Evolutionary conservation across 2,329 filamentous ascomycete genomes (phyloP).

Genomic region (Pseudogymnoascus sp.): DNA sequence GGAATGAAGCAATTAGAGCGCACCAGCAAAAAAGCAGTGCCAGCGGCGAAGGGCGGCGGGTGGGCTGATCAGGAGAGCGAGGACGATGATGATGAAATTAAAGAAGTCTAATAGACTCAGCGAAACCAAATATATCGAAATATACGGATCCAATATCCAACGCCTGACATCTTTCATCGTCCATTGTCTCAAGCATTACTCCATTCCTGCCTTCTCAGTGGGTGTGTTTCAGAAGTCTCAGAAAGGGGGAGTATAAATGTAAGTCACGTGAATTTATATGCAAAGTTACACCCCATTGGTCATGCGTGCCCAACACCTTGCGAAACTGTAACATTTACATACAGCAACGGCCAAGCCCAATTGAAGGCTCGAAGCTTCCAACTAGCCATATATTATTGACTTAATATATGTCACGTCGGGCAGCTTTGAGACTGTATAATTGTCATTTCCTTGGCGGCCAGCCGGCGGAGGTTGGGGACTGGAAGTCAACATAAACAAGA

Average conservation of each 20-base stretch:
- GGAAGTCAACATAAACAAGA: not conserved
- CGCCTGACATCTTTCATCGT: not conserved
- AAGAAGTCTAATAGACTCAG: conserved; percentile 25
- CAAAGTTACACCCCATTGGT: not conserved
- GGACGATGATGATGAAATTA: conserved; percentile 27
- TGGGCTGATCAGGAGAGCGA: conserved; percentile 19
- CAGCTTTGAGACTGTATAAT: conserved; percentile 1
- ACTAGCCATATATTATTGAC: not conserved
- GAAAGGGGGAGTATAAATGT: not conserved
- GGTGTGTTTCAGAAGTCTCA: conserved; percentile 7
- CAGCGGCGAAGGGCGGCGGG: conserved; percentile 14
- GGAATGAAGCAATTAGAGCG: conserved; percentile 24
- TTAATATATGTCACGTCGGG: not conserved
- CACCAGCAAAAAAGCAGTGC: conserved; percentile 2
- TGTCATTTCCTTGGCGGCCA: not conserved
- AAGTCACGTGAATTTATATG: not conserved
- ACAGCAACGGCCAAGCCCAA: not conserved
- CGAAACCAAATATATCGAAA: not conserved
- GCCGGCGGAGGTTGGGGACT: not conserved
- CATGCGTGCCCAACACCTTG: not conserved
- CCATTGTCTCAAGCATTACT: not conserved
- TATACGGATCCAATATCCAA: not conserved
- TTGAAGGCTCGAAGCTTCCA: not conserved
- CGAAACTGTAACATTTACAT: not conserved
- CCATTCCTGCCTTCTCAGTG: not conserved